These are phyloP conservation scores for Nothophaeocryptopus gaeumannii DNA, from an alignment of 2,329 filamentous ascomycete species.

Conservation along the genomic window DNA sequence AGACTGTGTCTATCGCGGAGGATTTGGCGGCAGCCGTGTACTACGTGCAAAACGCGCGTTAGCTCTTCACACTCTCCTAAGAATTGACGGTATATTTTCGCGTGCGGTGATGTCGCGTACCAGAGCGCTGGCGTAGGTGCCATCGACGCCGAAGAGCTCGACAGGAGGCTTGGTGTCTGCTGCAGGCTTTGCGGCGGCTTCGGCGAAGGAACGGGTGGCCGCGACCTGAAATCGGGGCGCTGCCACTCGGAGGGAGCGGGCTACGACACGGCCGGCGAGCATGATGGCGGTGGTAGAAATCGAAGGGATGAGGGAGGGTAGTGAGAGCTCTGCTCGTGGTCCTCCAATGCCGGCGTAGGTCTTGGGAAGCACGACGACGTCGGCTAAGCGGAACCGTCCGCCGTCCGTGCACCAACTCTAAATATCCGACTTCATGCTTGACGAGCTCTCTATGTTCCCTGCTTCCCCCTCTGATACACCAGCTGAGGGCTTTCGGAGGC, in stretches of 20 bases:
- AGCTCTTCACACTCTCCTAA: background rate
- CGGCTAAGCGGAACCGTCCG: too few species aligned
- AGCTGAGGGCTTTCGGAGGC: too few species aligned
- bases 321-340: background rate
- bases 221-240: slow-evolving; percentile 58
- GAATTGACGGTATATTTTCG: background rate
- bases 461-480: too few species aligned
- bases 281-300: slow-evolving; percentile 41
- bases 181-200: slow-evolving; percentile 51
- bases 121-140: slow-evolving; percentile 97
- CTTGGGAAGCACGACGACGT: too few species aligned
- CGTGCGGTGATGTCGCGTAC: slow-evolving; percentile 56
- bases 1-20: slow-evolving; percentile 77
- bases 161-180: slow-evolving; percentile 77
- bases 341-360: background rate
- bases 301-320: slow-evolving; percentile 3
- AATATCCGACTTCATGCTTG: slow-evolving; percentile 1
- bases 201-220: slow-evolving; percentile 73
- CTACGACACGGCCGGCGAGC: slow-evolving; percentile 56
- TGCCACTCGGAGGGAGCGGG: slow-evolving; percentile 56
- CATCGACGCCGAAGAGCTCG: slow-evolving; percentile 90
- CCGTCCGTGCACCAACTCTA: background rate
- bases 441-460: too few species aligned
- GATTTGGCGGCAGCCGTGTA: slow-evolving; percentile 95
- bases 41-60: slow-evolving; percentile 47